phyloP scores from a whole-genome alignment of 1,139 yeast species.

The Geotrichum restrictum region DNA sequence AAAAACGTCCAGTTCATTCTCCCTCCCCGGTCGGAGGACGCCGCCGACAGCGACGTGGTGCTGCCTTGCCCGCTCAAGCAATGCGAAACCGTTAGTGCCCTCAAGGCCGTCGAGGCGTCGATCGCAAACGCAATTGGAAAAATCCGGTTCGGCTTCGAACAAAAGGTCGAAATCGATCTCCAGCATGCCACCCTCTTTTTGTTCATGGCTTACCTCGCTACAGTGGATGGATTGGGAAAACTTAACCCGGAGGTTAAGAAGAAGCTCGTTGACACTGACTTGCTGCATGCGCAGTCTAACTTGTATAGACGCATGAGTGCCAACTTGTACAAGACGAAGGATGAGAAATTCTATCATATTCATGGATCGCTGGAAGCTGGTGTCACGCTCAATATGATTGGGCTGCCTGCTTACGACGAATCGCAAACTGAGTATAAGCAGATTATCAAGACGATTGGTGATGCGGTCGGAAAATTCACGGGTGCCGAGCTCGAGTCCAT shows the following conservation, averaged over 20 bases:
- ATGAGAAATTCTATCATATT: slow-evolving; percentile 36
- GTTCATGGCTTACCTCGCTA: slow-evolving; percentile 37
- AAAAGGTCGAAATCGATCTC: slow-evolving; percentile 29
- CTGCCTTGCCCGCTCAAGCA: slow-evolving; percentile 39
- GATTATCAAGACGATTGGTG: slow-evolving; percentile 34
- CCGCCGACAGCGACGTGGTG: slow-evolving; percentile 21
- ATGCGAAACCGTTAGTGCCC: slow-evolving; percentile 37
- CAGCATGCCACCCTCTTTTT: slow-evolving; percentile 37
- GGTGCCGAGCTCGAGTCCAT: slow-evolving; percentile 33
- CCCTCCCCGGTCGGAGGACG: slow-evolving; percentile 25
- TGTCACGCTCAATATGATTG: slow-evolving; percentile 39
- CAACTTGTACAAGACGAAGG: slow-evolving; percentile 39
- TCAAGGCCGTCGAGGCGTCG: slow-evolving; percentile 36
- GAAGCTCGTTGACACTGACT: slow-evolving; percentile 34
- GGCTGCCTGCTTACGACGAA: slow-evolving; percentile 35
- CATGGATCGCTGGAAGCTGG: slow-evolving; percentile 41
- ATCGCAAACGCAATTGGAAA: slow-evolving; percentile 33
- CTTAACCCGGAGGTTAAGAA: slow-evolving; percentile 31
- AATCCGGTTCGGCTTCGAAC: slow-evolving; percentile 30
- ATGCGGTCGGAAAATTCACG: slow-evolving; percentile 31
- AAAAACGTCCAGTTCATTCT: slow-evolving; percentile 26
- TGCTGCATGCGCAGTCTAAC: slow-evolving; percentile 36
- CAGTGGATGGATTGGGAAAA: slow-evolving; percentile 36
- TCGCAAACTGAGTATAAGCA: slow-evolving; percentile 33
- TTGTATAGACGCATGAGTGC: slow-evolving; percentile 39